These are phyloP conservation scores for Rhizophora apiculata DNA, from an alignment of 345 rosid genomes.

Conservation along the genomic window DNA sequence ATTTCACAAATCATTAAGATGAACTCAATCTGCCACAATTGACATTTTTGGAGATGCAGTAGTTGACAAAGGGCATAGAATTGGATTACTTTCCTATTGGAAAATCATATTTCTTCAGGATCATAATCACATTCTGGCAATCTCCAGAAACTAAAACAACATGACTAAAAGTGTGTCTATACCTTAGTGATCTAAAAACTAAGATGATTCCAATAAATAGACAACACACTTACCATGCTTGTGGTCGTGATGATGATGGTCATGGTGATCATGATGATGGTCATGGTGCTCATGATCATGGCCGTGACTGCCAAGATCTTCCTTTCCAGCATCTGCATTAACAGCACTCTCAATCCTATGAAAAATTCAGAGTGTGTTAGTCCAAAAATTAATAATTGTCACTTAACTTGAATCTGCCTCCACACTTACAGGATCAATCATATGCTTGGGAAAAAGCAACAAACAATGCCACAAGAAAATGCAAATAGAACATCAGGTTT, in stretches of 20 bases:
- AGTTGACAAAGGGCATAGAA: too few relatives aligned
- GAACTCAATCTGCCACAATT: too few relatives aligned
- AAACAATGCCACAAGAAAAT: neutral
- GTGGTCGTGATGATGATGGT: constrained; percentile 56
- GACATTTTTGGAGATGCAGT: too few relatives aligned
- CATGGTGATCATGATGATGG: constrained; percentile 40
- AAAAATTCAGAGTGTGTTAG: constrained; percentile 19
- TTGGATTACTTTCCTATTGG: too few relatives aligned
- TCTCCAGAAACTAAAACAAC: too few relatives aligned
- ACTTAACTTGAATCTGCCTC: neutral
- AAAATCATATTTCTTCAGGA: too few relatives aligned
- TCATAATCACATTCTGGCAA: too few relatives aligned
- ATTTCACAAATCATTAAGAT: too few relatives aligned
- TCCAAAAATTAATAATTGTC: constrained; percentile 5
- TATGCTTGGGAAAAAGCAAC: neutral
- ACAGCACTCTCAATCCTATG: constrained; percentile 83
- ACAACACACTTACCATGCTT: constrained; percentile 55
- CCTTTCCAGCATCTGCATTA: constrained; percentile 47
- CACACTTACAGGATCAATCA: neutral
- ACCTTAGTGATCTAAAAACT: neutral
- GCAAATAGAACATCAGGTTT: neutral
- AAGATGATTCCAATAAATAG: neutral
- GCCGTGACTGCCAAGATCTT: constrained; percentile 43
- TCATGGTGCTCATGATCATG: constrained; percentile 21
- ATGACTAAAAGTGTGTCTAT: too few relatives aligned